Evolutionary conservation across 2,329 filamentous ascomycete genomes (phyloP), one percentile per base, ranked within the genome.

Genomic region (Alternaria gaisen): DNA sequence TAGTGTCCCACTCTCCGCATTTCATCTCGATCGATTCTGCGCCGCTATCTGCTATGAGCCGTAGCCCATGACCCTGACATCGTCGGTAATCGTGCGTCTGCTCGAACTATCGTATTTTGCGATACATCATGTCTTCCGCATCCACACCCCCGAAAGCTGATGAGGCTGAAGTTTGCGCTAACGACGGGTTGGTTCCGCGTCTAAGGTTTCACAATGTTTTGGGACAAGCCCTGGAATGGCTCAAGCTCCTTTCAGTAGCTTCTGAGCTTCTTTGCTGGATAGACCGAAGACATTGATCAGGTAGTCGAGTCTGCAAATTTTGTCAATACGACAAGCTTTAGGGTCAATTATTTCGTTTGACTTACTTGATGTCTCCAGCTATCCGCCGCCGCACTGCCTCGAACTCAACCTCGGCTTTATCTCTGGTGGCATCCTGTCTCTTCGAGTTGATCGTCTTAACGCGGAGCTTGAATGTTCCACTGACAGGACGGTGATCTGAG

Each of bases 401-500:
- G 78, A 96, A 94, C 64, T 88, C 86, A 67, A 90, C 84, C 77
- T 92, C 88, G 74, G 91, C 92, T 70, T 88, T 85, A 72, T 91
- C 90, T 89, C 90, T 92, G 16, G 87, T 86, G 28, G 82, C 78
- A 1, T 86, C 87, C 64, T 92, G 86, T 73, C 87, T 85, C 70
- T 87, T 86, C 6, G 87, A 84, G 62, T 90, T 86, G 34, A 98
- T 89, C 18, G 87, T 91, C 83, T 98, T 99, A 61, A 97, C 86
- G 53, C 91, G 88, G 55, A 97, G 86, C 73, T 87, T 88, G 80
- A 99, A 97, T 36, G 84, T 83, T 1, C 91, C 95, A 63, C 91
- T 97, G 30, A 99, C 95, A 10, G 95, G 95, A 66, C 95, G 86
- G 79, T 99, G 95, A 76, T 99, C 95, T 32, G 92, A 97, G 5